phyloP scores from a whole-genome alignment of 768 basidiomycete genomes.

The Agaricus blazei region DNA sequence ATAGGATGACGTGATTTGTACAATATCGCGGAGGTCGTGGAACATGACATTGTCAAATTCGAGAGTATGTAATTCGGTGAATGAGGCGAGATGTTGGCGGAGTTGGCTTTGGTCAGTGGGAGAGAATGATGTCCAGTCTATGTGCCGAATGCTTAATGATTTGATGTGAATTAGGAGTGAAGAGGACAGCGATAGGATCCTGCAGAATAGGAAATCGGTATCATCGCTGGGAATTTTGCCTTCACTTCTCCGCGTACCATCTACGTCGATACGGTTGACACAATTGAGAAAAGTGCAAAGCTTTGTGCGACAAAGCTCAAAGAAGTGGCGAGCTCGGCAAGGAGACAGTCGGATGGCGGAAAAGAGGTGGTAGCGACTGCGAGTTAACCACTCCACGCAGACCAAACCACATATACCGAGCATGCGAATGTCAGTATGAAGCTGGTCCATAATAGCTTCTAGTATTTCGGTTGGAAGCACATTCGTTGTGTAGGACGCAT shows the following conservation, averaged over 20 bases:
- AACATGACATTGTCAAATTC: conserved; percentile 23
- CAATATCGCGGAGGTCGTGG: conserved; percentile 26
- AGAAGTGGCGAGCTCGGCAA: conserved; percentile 20
- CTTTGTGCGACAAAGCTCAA: conserved; percentile 16
- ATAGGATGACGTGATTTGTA: conserved; percentile 18
- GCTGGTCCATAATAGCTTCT: conserved; percentile 29
- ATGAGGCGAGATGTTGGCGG: conserved; percentile 15
- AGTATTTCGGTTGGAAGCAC: conserved; percentile 25
- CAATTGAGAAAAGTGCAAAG: conserved; percentile 22
- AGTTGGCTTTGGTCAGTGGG: conserved; percentile 14
- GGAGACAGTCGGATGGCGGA: conserved; percentile 24
- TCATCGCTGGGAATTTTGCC: not conserved
- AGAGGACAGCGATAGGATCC: conserved; percentile 16
- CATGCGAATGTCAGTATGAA: conserved; percentile 19
- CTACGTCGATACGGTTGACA: conserved; percentile 22
- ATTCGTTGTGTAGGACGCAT: not conserved
- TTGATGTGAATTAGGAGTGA: conserved; percentile 16
- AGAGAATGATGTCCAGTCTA: conserved; percentile 24
- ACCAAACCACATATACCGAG: conserved; percentile 24
- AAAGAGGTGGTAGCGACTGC: conserved; percentile 27
- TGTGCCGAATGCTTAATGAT: conserved; percentile 19
- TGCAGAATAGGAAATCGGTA: conserved; percentile 10
- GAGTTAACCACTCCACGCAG: conserved; percentile 26
- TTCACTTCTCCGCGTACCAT: conserved; percentile 13
- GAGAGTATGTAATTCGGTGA: conserved; percentile 17